phyloP scores from a whole-genome alignment of 2,329 filamentous ascomycete species.

The Emergomyces orientalis region DNA sequence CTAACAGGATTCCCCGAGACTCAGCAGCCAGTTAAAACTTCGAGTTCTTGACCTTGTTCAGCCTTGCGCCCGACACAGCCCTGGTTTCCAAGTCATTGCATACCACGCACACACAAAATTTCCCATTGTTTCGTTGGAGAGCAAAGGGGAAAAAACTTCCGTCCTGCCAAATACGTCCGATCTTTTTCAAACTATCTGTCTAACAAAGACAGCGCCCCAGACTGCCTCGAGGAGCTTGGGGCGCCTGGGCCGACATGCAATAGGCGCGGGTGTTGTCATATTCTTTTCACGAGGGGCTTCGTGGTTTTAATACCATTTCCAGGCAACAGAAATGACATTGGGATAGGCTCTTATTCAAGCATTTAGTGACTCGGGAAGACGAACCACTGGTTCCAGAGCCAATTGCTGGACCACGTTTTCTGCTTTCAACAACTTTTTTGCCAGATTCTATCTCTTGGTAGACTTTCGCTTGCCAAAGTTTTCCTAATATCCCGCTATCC shows the following conservation, averaged over 20 bases:
- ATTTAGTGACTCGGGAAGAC: too few species aligned
- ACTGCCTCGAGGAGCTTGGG: background rate
- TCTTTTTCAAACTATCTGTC: background rate
- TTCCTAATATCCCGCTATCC: too few species aligned
- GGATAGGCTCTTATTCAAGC: too few species aligned
- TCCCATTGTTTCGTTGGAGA: too few species aligned
- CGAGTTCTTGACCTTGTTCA: background rate
- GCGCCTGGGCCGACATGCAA: background rate
- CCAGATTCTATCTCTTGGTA: too few species aligned
- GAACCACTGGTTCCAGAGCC: too few species aligned
- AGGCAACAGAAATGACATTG: background rate
- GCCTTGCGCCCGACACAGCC: constrained; percentile 10
- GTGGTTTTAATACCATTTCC: background rate
- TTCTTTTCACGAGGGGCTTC: background rate
- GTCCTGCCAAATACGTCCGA: too few species aligned
- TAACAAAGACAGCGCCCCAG: background rate
- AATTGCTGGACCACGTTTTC: background rate
- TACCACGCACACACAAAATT: too few species aligned
- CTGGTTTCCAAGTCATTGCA: background rate
- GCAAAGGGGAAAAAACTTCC: too few species aligned
- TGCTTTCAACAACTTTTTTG: too few species aligned
- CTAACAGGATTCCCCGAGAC: background rate
- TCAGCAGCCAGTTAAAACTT: background rate
- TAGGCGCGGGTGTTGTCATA: background rate
- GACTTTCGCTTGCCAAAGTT: too few species aligned